Conservation (phyloP, 176 grass and related monocot genomes). For the Panicum miliaceum region DNA sequence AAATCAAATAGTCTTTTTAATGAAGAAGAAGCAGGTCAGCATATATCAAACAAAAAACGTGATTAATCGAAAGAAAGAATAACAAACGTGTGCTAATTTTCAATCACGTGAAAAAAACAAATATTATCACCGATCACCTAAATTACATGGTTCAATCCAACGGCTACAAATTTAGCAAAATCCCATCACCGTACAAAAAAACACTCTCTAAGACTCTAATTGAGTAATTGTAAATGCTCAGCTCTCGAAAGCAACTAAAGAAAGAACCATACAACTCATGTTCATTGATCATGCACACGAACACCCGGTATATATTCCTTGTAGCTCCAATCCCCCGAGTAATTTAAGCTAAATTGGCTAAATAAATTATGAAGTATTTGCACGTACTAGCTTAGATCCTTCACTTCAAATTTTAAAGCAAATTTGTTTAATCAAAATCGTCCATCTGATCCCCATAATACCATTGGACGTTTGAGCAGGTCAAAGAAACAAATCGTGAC, state of each 20-base stretch:
- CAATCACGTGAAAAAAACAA: background rate
- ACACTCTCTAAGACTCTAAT: background rate
- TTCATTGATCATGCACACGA: background rate
- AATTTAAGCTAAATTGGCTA: background rate
- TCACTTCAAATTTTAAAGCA: background rate
- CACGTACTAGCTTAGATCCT: background rate
- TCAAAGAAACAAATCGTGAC: slow-evolving; percentile 58
- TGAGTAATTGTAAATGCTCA: background rate
- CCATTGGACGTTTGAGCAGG: slow-evolving; percentile 51
- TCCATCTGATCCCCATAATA: slow-evolving; percentile 21
- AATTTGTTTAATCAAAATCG: slow-evolving; percentile 1
- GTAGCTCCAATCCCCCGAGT: background rate
- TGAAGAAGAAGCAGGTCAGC: background rate
- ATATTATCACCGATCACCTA: background rate
- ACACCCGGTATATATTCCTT: background rate
- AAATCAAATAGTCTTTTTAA: background rate
- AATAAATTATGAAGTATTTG: background rate
- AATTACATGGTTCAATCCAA: background rate
- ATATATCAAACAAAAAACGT: background rate
- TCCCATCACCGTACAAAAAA: background rate
- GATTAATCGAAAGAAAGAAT: background rate
- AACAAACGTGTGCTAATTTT: background rate
- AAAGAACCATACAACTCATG: background rate
- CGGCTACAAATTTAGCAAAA: background rate
- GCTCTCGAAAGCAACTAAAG: background rate